These are phyloP conservation scores for Claviceps sp. DNA, from an alignment of 2,329 filamentous ascomycete species.

Conservation along the genomic window DNA sequence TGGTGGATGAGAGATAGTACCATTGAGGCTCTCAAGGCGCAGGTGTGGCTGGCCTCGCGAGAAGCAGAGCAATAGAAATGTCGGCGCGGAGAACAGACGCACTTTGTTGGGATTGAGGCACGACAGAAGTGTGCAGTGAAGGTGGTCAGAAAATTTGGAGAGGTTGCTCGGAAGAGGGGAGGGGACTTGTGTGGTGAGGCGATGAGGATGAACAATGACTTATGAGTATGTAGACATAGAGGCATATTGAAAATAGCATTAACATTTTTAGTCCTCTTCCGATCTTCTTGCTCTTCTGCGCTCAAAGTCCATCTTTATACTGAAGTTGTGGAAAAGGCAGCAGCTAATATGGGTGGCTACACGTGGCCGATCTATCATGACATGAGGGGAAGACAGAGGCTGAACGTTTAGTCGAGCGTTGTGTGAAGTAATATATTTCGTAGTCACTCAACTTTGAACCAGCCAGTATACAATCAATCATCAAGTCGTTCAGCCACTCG, in stretches of 20 bases:
- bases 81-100: background rate
- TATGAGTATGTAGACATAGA: background rate
- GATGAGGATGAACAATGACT: background rate
- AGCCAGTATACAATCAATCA: no score
- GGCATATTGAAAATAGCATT: background rate
- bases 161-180: background rate
- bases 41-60: slow-evolving; percentile 36
- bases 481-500: no score
- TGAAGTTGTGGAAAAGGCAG: no score
- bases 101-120: background rate
- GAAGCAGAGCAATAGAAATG: slow-evolving; percentile 17
- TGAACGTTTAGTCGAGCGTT: no score
- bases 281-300: background rate
- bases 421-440: no score
- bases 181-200: no score
- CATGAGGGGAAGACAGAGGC: no score
- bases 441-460: no score
- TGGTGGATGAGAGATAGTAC: slow-evolving; percentile 45
- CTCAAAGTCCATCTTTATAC: background rate
- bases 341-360: no score
- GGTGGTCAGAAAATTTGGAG: background rate
- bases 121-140: background rate
- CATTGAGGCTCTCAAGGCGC: slow-evolving; percentile 41
- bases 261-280: background rate
- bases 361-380: no score